Evolutionary conservation across 805 yeast genomes (phyloP).

Genomic region (Kuraishia cidri): DNA sequence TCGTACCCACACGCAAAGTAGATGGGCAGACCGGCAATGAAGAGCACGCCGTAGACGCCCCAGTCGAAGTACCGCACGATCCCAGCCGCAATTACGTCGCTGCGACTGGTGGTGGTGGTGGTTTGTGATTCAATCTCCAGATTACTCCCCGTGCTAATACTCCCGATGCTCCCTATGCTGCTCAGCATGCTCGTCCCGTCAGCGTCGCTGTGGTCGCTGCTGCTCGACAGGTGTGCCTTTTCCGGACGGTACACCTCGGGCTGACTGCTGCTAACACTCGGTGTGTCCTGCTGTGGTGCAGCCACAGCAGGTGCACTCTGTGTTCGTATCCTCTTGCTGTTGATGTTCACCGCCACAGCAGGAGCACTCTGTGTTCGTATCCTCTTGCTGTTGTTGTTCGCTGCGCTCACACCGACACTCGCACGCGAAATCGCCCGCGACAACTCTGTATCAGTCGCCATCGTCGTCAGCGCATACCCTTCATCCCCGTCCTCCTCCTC

Average conservation of each 20-base stretch:
- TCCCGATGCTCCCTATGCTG: background rate
- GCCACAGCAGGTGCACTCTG: background rate
- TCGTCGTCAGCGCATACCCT: constrained; percentile 13
- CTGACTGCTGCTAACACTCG: background rate
- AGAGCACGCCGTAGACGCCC: constrained; percentile 34
- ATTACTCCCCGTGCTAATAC: background rate
- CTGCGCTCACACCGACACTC: no score
- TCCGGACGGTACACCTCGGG: background rate
- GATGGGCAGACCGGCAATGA: constrained; percentile 49
- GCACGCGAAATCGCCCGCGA: constrained; percentile 4
- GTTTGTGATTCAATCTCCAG: no score
- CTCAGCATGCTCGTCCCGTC: background rate
- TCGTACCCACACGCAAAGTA: constrained; percentile 50
- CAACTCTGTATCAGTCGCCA: constrained; percentile 12
- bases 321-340: background rate
- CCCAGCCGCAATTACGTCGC: constrained; percentile 11
- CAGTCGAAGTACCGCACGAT: constrained; percentile 44
- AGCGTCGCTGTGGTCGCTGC: background rate
- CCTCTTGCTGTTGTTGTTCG: no score
- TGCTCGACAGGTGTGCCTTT: background rate
- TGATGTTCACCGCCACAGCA: background rate
- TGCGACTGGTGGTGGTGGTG: no score
- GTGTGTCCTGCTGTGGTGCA: background rate
- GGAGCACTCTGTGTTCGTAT: background rate
- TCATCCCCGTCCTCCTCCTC: constrained; percentile 16